Percentiles rank a stretch among this genome's conserved stretches.
phyloP scores from a whole-genome alignment of 192 early-diverging fungal species.

The Coemansia reversa region DNA sequence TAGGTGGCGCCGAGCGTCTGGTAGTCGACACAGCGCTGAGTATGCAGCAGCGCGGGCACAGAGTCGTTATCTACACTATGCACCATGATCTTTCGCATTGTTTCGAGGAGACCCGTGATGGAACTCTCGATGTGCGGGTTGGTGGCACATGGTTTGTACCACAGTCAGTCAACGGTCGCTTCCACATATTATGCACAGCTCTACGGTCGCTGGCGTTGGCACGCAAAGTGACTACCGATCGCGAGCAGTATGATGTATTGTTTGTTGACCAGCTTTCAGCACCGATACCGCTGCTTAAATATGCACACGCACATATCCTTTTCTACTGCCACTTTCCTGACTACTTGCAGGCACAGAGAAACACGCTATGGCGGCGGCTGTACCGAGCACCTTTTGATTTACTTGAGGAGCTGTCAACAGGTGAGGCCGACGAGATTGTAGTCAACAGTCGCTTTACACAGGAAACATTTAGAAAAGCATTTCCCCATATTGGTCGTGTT shows the following conservation, averaged over 20 bases:
- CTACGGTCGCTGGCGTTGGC: conserved; percentile 72
- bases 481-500: conserved; percentile 59
- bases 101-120: conserved; percentile 89
- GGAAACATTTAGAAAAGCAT: conserved; percentile 67
- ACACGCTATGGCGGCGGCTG: conserved; percentile 59
- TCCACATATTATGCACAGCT: conserved; percentile 81
- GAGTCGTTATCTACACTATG: conserved; percentile 81
- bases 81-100: conserved; percentile 87
- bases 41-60: conserved; percentile 76
- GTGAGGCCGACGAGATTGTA: conserved; percentile 83
- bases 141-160: conserved; percentile 74
- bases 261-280: conserved; percentile 89
- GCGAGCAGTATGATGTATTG: conserved; percentile 66
- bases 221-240: conserved; percentile 49
- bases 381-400: conserved; percentile 84
- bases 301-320: conserved; percentile 69
- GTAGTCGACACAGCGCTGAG: conserved; percentile 90
- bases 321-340: conserved; percentile 99
- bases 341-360: conserved; percentile 70
- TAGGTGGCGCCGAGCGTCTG: conserved; percentile 93
- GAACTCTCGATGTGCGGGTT: conserved; percentile 74
- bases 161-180: conserved; percentile 64
- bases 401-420: conserved; percentile 83
- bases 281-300: conserved; percentile 74
- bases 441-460: conserved; percentile 93